These are phyloP conservation scores for Pulveroboletus sp. DNA, from an alignment of 768 basidiomycete genomes.

Conservation along the genomic window DNA sequence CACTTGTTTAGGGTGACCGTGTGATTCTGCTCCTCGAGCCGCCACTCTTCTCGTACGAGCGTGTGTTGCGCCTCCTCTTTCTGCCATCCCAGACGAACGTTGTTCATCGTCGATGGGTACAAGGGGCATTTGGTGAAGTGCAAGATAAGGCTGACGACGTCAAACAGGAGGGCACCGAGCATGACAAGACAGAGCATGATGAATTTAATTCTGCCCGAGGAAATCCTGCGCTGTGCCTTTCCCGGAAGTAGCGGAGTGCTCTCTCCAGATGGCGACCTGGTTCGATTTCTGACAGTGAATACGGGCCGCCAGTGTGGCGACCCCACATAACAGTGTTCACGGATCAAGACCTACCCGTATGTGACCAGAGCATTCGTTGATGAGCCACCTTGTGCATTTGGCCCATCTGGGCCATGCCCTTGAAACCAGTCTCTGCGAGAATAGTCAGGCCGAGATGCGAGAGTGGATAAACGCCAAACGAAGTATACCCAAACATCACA, in stretches of 20 bases:
- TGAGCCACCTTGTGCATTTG: neutral
- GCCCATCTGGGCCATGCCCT: neutral
- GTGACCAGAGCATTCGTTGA: neutral
- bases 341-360: neutral
- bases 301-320: neutral
- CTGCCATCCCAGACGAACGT: neutral
- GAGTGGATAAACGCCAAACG: neutral
- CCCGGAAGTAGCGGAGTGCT: slow-evolving; percentile 7
- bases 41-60: slow-evolving; percentile 4
- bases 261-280: slow-evolving; percentile 4
- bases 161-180: neutral
- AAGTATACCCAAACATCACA: slow-evolving; percentile 1
- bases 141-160: neutral
- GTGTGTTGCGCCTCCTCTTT: neutral
- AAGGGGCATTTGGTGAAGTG: neutral
- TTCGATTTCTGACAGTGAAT: too few species aligned
- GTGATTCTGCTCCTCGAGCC: slow-evolving; percentile 5
- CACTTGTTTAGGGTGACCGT: neutral
- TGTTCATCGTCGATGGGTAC: neutral
- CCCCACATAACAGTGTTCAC: too few species aligned
- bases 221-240: neutral
- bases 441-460: neutral
- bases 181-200: neutral
- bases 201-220: neutral
- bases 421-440: neutral